A percentile compares a stretch with the other conserved stretches of the same genome.
phyloP scores from a whole-genome alignment of 164 flowering plant genomes.

The Annona cherimola region DNA sequence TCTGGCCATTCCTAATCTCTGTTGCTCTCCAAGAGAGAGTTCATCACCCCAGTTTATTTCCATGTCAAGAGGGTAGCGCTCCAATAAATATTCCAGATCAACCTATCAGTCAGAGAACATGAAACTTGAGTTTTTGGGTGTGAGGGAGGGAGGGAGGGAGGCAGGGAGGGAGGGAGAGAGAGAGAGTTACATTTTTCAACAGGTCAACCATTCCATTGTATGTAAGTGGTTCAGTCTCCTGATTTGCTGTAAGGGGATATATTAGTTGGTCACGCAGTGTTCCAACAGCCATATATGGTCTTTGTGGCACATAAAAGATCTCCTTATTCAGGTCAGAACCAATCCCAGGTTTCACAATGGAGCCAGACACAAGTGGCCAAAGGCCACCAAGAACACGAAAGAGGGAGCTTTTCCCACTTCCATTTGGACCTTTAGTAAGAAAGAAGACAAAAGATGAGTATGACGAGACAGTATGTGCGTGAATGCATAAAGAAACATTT shows the following conservation, averaged over 20 bases:
- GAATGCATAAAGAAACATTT: too few relatives aligned
- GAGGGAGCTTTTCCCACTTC: constrained; percentile 99
- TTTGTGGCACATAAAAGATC: constrained; percentile 97
- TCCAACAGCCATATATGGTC: constrained; percentile 97
- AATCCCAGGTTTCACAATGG: constrained; percentile 92
- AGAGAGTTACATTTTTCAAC: constrained; percentile 68
- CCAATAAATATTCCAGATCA: constrained; percentile 90
- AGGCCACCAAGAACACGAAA: constrained; percentile 98
- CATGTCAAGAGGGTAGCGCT: constrained; percentile 84
- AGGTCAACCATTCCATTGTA: constrained; percentile 78
- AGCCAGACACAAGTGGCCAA: constrained; percentile 95
- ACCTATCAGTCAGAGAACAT: constrained; percentile 43
- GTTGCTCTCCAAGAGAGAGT: constrained; percentile 96
- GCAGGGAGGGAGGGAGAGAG: not conserved
- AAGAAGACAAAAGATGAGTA: not conserved
- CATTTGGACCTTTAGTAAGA: constrained; percentile 79
- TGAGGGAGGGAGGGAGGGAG: not conserved
- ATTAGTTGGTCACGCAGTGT: constrained; percentile 97
- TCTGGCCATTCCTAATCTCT: constrained; percentile 98
- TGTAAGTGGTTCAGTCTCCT: constrained; percentile 76
- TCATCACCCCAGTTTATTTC: constrained; percentile 99
- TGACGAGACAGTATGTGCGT: not conserved
- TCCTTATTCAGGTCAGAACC: constrained; percentile 98
- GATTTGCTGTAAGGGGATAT: constrained; percentile 83
- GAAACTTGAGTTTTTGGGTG: not conserved